These are phyloP conservation scores for Adansonia digitata DNA, from an alignment of 345 rosid genomes.

Conservation along the genomic window DNA sequence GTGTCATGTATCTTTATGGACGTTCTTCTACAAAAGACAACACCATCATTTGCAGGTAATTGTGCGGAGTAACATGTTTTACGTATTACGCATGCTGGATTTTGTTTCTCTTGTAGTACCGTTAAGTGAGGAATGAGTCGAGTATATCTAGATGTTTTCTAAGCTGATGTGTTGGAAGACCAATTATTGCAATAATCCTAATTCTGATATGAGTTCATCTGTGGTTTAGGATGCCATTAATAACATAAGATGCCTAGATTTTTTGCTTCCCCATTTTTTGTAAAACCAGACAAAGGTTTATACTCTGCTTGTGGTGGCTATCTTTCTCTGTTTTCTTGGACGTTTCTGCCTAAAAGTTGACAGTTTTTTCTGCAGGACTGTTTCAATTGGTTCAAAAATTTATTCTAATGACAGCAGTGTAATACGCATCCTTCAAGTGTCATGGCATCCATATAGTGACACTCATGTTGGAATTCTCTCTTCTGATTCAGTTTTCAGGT, in stretches of 20 bases:
- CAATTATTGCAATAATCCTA: background rate
- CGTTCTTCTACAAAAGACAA: slow-evolving; percentile 49
- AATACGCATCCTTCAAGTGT: slow-evolving; percentile 53
- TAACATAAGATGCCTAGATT: background rate
- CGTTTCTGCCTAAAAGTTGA: slow-evolving; percentile 11
- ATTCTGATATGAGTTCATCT: background rate
- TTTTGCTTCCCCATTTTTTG: background rate
- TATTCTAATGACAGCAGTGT: slow-evolving; percentile 51
- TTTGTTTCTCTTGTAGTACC: background rate
- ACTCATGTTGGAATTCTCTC: slow-evolving; percentile 85
- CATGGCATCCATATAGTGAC: slow-evolving; percentile 86
- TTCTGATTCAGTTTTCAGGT: slow-evolving; percentile 98
- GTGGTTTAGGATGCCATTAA: background rate
- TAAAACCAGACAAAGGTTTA: background rate
- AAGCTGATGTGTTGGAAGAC: background rate
- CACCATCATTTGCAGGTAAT: slow-evolving; percentile 69
- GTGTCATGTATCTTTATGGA: slow-evolving; percentile 76
- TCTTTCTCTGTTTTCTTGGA: background rate
- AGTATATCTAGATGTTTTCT: background rate
- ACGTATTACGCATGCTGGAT: background rate
- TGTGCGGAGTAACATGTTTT: background rate
- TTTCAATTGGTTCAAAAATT: slow-evolving; percentile 62
- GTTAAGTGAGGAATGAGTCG: background rate
- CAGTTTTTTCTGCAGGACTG: slow-evolving; percentile 50
- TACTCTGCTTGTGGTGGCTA: slow-evolving; percentile 3